These are phyloP conservation scores for Ceratocystis lukuohia DNA, from an alignment of 2,329 filamentous ascomycete genomes.

Conservation along the genomic window DNA sequence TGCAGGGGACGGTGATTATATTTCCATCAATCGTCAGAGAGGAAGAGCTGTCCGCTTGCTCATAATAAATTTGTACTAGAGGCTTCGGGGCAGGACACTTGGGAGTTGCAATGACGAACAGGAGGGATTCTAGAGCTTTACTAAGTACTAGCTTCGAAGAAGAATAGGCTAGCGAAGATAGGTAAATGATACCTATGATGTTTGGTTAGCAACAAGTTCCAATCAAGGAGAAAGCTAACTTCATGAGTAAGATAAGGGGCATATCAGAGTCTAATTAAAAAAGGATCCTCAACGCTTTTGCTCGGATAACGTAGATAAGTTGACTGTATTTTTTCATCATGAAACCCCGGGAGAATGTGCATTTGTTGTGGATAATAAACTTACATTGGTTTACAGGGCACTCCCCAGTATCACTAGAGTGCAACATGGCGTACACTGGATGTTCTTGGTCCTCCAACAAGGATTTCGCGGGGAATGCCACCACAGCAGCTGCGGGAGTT, in stretches of 20 bases:
- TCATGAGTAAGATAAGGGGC: constrained; percentile 23
- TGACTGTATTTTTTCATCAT: constrained; percentile 64
- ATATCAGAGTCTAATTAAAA: constrained; percentile 61
- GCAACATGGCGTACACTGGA: constrained; percentile 51
- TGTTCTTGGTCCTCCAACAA: constrained; percentile 29
- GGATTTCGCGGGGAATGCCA: constrained; percentile 48
- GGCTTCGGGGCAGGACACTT: constrained; percentile 23
- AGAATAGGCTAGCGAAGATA: constrained; percentile 29
- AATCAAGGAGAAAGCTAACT: constrained; percentile 11
- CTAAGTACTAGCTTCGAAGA: constrained; percentile 29
- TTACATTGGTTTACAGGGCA: constrained; percentile 83
- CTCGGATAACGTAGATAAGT: constrained; percentile 99
- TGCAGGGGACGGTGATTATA: constrained; percentile 43
- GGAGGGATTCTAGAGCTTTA: constrained; percentile 31
- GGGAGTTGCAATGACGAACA: constrained; percentile 24
- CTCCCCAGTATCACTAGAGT: constrained; percentile 86
- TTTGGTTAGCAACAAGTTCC: constrained; percentile 26
- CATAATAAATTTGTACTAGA: constrained; percentile 43
- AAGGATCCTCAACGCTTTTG: constrained; percentile 66
- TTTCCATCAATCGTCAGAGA: constrained; percentile 27
- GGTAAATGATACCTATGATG: constrained; percentile 26
- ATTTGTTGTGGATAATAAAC: constrained; percentile 30
- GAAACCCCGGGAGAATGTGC: constrained; percentile 31
- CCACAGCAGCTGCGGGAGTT: constrained; percentile 57
- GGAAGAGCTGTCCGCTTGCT: constrained; percentile 32